Evolutionary conservation across 192 early-diverging fungal genomes (phyloP).

Genomic region (Diversispora epigaea): DNA sequence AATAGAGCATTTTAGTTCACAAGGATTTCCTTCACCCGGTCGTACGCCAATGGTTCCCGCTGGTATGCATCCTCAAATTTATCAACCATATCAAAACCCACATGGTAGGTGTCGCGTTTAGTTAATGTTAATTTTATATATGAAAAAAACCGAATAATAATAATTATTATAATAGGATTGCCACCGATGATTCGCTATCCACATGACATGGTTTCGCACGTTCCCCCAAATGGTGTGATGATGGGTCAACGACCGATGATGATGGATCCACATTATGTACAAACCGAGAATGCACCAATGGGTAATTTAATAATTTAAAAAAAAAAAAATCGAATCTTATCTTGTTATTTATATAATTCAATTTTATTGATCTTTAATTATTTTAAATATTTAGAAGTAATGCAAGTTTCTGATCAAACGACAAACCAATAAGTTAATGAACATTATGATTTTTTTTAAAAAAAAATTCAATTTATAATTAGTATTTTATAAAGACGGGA

Average conservation of each 20-base stretch:
- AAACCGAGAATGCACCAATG: slow-evolving; percentile 30
- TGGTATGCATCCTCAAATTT: slow-evolving; percentile 54
- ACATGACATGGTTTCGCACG: slow-evolving; percentile 50
- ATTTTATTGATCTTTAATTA: too few species aligned
- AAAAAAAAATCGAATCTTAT: too few species aligned
- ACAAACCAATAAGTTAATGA: too few species aligned
- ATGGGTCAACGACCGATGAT: slow-evolving; percentile 51
- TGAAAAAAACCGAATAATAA: not conserved
- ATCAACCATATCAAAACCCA: slow-evolving; percentile 47
- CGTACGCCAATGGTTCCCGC: slow-evolving; percentile 52
- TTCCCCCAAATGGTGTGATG: slow-evolving; percentile 43
- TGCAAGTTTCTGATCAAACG: too few species aligned
- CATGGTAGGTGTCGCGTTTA: slow-evolving; percentile 38
- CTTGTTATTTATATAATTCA: too few species aligned
- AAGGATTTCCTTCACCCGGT: slow-evolving; percentile 53
- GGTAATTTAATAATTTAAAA: slow-evolving; percentile 14
- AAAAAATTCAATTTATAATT: too few species aligned
- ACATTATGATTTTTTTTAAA: too few species aligned
- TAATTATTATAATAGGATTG: slow-evolving; percentile 34
- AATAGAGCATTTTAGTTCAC: slow-evolving; percentile 49
- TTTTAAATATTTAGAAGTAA: too few species aligned
- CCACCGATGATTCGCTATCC: slow-evolving; percentile 60
- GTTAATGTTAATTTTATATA: not conserved
- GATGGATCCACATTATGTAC: slow-evolving; percentile 46
- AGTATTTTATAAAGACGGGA: too few species aligned